Evolutionary conservation across 108 stramenopile genomes (phyloP).

Genomic region (Seminavis robusta): DNA sequence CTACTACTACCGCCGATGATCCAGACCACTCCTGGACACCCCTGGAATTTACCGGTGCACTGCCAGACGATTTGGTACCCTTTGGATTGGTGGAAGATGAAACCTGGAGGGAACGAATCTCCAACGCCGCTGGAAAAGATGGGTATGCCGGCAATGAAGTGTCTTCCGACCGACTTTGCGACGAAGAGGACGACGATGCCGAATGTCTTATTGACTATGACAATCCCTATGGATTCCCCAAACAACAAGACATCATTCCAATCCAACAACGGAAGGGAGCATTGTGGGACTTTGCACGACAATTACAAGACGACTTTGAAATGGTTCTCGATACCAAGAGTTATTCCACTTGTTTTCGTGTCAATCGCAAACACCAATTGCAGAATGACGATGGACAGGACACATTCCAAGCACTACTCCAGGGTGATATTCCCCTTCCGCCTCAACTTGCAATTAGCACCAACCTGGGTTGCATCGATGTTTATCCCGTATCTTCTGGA

Average conservation of each 20-base stretch:
- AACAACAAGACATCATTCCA: slow-evolving; percentile 8
- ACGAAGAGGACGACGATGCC: too few relatives aligned
- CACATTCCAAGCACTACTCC: slow-evolving; percentile 18
- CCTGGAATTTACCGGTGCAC: slow-evolving; percentile 23
- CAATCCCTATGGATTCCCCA: background rate
- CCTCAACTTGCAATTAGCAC: slow-evolving; percentile 39
- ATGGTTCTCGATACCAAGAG: slow-evolving; percentile 57
- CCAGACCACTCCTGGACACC: slow-evolving; percentile 26
- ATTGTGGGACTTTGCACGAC: slow-evolving; percentile 57
- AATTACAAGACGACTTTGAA: slow-evolving; percentile 25
- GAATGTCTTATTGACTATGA: background rate
- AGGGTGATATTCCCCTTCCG: slow-evolving; percentile 18
- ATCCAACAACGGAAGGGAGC: slow-evolving; percentile 40
- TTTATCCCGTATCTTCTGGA: slow-evolving; percentile 66
- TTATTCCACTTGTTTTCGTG: slow-evolving; percentile 70
- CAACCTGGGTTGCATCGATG: slow-evolving; percentile 74
- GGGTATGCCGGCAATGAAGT: slow-evolving; percentile 30
- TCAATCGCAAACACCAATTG: slow-evolving; percentile 65
- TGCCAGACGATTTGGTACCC: slow-evolving; percentile 20
- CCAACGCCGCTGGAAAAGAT: slow-evolving; percentile 45
- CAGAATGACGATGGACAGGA: background rate
- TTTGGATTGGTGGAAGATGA: slow-evolving; percentile 68
- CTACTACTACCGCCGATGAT: background rate
- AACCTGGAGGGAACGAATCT: slow-evolving; percentile 43
- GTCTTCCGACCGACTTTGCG: too few relatives aligned